Evolutionary conservation across 768 basidiomycete genomes (phyloP), one percentile per base, ranked within the genome.

Genomic region (Pisolithus microcarpus): DNA sequence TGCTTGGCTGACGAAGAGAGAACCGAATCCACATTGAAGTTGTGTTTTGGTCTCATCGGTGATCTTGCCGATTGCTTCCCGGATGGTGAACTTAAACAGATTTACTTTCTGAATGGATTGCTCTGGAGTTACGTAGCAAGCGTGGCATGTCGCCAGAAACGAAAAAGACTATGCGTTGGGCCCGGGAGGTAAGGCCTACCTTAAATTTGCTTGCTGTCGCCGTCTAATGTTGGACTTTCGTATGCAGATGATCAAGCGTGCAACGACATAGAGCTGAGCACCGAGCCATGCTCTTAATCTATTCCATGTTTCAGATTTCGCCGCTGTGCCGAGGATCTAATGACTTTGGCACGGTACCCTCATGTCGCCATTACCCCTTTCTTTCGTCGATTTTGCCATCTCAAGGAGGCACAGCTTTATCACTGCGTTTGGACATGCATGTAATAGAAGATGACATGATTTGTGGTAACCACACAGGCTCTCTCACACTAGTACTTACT

Each of bases 111-210:
- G 84, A 85, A 34, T 96, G 94, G 93, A 70, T 88, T 55, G 85
- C 81, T 0, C 69, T 70, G 19, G 82, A 90, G 56, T 70, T 94
- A 58, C 80, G 88, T 55, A 75, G 78, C 45, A 90, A 85, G 68
- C 77, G 77, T 40, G 82, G 89, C 21, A 81, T 85, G 73, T 77
- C 81, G 7, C 67, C 74, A 38, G 90, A 93, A 58, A 86, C 85
- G 36, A 92, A 86, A 79, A 87, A 84, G 76, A 91, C 88, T 3
- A 74, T 91, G 72, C 86, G 89, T 55, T 96, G 93, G 91, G 91
- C 93, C 18, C 81, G 88, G 48, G 92, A 96, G 80, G 92, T 93
- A 57, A 48, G 80, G 65, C 30, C 7, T 4, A 7, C 8, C 34
- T 36, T 7, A 4, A 5, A 30, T 21, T 7, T 31, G 6, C 9